Base-by-base conservation (phyloP, 805 yeast species). In the Ascoidea tarda region DNA sequence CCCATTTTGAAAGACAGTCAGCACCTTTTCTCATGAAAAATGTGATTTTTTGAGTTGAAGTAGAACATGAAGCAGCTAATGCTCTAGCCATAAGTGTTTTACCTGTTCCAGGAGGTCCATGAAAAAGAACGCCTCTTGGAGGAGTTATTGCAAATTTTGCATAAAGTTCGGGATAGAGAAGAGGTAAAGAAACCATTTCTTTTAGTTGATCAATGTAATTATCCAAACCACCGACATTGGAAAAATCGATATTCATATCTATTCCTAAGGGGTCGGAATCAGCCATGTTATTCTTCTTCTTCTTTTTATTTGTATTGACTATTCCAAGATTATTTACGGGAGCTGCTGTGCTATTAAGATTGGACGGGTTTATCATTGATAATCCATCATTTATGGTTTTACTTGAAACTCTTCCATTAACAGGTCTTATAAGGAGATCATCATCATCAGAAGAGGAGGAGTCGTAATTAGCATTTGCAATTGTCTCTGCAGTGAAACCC, bases 21-120 rank as follows among this genome's bases (percentile, higher is more conserved):
- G 99, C 98, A 58, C 99, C 99, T 65, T 93, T 93, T 57, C 99
- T 73, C 99, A 93, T 93, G 68, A 89, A 93, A 62, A 93, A 93
- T 0, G 99, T 89, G 54, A 93, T 89, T 59, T 93, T 91, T 55
- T 84, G 74, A 12, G 82, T 82, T 16, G 86, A 82, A 0, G 95
- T 79, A 0, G 96, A 86, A 60, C 96, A 89, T 58, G 95, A 86
- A 0, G 98, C 93, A 1, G 99, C 99, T 51, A 93, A 71, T 0
- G 99, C 99, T 55, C 99, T 72, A 0, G 99, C 99, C 96, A 93
- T 88, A 51, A 93, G 75, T 0, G 99, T 93, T 65, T 93, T 93
- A 75, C 99, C 99, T 0, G 99, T 93, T 58, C 99, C 99, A 2
- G 99, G 99, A 5, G 99, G 99, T 49, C 99, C 99, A 67, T 93